Conservation (phyloP, 2,329 filamentous ascomycete species). For the Diaporthe citriasiana region DNA sequence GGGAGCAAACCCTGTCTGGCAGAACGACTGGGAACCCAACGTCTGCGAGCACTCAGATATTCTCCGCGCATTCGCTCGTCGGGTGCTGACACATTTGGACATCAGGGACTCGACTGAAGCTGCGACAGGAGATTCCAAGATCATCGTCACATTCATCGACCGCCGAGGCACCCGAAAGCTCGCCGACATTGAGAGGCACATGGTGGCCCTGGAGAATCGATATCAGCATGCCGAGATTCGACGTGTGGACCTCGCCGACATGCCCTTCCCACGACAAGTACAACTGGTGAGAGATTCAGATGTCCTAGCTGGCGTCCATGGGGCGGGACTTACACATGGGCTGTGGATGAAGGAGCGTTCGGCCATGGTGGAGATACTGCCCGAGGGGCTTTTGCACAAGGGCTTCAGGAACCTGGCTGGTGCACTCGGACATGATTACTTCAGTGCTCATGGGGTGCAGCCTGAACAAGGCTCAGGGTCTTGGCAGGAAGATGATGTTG, state of each 20-base stretch:
- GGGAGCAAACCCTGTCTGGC: not conserved
- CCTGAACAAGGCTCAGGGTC: not conserved
- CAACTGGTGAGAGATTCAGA: too few species aligned
- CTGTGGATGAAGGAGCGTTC: not conserved
- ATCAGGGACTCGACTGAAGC: not conserved
- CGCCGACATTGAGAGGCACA: not conserved
- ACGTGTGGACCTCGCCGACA: not conserved
- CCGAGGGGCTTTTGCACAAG: not conserved
- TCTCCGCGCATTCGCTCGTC: not conserved
- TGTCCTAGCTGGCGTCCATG: not conserved
- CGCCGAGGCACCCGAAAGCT: not conserved
- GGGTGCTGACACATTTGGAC: not conserved
- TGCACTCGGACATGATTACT: not conserved
- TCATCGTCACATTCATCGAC: not conserved
- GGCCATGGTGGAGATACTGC: not conserved
- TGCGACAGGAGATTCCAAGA: not conserved
- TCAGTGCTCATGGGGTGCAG: not conserved
- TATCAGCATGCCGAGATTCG: not conserved
- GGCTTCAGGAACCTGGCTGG: not conserved
- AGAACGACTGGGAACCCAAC: not conserved
- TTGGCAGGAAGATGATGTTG: not conserved
- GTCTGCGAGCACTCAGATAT: not conserved
- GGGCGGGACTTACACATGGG: not conserved
- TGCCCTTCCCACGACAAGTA: too few species aligned
- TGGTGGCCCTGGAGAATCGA: not conserved